Percentiles rank a stretch among this genome's conserved stretches.
phyloP scores from a whole-genome alignment of 441 rosid genomes.

The Gossypium schwendimanii region DNA sequence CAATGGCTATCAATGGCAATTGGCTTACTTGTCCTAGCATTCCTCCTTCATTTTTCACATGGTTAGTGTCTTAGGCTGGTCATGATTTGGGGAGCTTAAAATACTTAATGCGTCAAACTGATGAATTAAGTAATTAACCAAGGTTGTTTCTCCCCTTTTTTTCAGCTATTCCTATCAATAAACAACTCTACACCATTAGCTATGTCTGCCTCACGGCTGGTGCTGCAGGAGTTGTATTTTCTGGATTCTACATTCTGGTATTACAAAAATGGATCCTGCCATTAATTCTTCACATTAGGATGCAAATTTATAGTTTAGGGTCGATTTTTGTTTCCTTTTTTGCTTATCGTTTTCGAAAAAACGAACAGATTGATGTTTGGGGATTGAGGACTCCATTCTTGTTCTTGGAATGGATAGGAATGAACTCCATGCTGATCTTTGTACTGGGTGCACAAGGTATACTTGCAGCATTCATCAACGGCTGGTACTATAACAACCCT shows the following conservation, averaged over 20 bases:
- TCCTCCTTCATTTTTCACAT: conserved; percentile 49
- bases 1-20: conserved; percentile 48
- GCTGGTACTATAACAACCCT: conserved; percentile 43
- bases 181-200: conserved; percentile 63
- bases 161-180: conserved; percentile 64
- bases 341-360: not conserved
- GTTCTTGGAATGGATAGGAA: conserved; percentile 65
- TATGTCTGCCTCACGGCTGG: conserved; percentile 63
- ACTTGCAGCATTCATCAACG: conserved; percentile 49
- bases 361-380: conserved; percentile 49
- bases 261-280: not conserved
- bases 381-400: conserved; percentile 41
- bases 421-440: conserved; percentile 64
- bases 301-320: not conserved
- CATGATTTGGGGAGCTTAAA: not conserved
- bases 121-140: not conserved
- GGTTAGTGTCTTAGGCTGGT: conserved; percentile 25
- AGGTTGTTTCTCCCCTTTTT: not conserved
- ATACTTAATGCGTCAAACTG: not conserved
- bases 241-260: conserved; percentile 54
- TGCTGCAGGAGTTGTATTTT: conserved; percentile 57
- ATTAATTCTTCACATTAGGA: not conserved
- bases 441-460: conserved; percentile 60
- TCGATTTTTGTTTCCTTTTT: not conserved
- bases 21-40: conserved; percentile 35